Evolutionary conservation across 1,284 basidiomycete species (phyloP), one percentile per base, ranked within the genome.

Genomic region (Moesziomyces parantarcticus): DNA sequence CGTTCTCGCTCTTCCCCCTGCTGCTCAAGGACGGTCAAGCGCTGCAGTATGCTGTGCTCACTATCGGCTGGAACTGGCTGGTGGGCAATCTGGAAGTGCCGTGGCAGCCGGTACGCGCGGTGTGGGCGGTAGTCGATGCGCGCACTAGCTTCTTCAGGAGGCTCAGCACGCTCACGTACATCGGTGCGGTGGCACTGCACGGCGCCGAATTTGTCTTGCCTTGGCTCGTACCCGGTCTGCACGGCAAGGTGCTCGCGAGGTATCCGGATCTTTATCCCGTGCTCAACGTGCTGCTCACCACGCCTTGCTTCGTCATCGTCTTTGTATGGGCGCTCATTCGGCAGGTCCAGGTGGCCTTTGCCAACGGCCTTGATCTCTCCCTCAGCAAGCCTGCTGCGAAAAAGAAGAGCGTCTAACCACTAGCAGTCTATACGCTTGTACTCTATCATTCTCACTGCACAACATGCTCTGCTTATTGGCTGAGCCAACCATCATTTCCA

Each of bases 1-100:
- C 91, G 2, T 96, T 96, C 49, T 68, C 94, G 79, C 92, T 97
- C 90, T 97, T 91, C 90, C 94, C 94, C 0, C 85, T 97, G 23
- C 85, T 97, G 26, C 89, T 90, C 75, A 87, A 88, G 64, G 94
- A 97, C 67, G 92, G 91, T 0, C 87, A 92, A n/a, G 88, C 86
- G 1, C 66, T 92, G 16, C 92, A 91, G 82, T 94, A 93, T 70
- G 60, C 91, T 25, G 88, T 88, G 0, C 83, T 90, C 6, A 85
- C 89, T 5, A 20, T 91, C 0, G 79, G 92, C 3, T 97, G 93
- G 93, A 97, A 96, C 80, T 88, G 88, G 63, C 63, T 91, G 2
- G 87, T 95, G 54, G 94, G 95, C 1, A 61, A 64, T 14, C 47
- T 65, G 3, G 18, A 16, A 3, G 11, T 72, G 6, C 63, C 69